A percentile compares a stretch with the other conserved stretches of the same genome.
Conservation (phyloP, 73 alveolate genomes). For the Blepharisma japonicum region DNA sequence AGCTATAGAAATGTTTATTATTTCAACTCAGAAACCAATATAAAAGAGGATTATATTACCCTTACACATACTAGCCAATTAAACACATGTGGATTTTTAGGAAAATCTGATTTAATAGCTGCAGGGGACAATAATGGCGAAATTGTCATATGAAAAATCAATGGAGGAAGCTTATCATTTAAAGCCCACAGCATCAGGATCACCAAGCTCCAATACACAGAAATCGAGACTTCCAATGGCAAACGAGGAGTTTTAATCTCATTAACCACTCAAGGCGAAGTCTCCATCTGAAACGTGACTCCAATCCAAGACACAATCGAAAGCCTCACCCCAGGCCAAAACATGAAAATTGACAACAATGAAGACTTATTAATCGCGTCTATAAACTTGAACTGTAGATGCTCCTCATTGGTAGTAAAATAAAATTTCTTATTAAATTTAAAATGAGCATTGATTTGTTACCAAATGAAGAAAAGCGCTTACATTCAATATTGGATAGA, state of each 20-base stretch:
- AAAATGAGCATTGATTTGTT: conserved; percentile 18
- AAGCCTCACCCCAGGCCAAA: no score
- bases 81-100: background rate
- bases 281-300: no score
- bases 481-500: conserved; percentile 21
- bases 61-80: background rate
- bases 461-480: conserved; percentile 10
- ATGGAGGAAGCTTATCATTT: no score
- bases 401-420: background rate
- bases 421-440: background rate
- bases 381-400: no score
- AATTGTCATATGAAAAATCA: background rate
- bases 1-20: background rate
- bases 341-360: no score
- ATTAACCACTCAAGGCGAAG: no score
- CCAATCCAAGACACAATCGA: no score
- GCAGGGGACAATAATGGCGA: conserved; percentile 8
- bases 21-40: conserved; percentile 10
- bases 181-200: no score
- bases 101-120: background rate
- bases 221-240: no score
- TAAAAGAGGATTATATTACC: background rate
- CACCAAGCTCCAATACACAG: no score
- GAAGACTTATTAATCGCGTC: no score
- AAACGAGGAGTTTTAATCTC: no score